Evolutionary conservation across 139 green algal species (phyloP).

Genomic region (Micractinium conductrix): DNA sequence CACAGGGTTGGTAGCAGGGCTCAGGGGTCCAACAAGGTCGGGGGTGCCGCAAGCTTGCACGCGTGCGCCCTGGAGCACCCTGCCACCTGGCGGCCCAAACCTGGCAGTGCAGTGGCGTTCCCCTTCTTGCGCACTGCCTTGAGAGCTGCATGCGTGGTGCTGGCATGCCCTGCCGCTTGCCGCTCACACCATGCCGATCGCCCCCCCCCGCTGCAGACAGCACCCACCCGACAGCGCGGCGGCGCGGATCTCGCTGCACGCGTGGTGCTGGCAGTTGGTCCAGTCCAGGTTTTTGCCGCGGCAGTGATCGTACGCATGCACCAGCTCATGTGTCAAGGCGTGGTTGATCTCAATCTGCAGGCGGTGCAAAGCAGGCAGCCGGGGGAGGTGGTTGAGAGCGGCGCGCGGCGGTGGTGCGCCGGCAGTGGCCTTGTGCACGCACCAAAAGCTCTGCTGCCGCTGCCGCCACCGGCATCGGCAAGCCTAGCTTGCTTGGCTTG

Average conservation of each 20-base stretch:
- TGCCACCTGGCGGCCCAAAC: too few species aligned
- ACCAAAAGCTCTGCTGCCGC: conserved; percentile 88
- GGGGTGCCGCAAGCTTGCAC: too few species aligned
- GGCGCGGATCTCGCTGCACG: conserved; percentile 91
- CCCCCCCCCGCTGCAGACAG: background rate
- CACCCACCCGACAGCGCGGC: conserved; percentile 44
- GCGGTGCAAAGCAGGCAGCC: too few species aligned
- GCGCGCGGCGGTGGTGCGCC: conserved; percentile 27
- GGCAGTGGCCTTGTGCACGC: conserved; percentile 94
- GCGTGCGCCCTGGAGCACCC: too few species aligned
- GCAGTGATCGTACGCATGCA: conserved; percentile 98
- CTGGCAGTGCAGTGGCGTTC: too few species aligned
- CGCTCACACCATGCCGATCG: background rate
- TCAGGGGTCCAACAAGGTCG: too few species aligned
- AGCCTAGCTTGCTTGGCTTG: too few species aligned
- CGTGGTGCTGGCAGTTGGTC: conserved; percentile 90
- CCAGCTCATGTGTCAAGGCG: conserved; percentile 89
- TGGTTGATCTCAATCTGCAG: conserved; percentile 79
- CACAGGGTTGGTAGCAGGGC: too few species aligned
- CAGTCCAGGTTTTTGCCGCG: conserved; percentile 86
- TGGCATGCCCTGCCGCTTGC: too few species aligned
- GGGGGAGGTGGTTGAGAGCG: background rate
- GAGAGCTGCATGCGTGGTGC: too few species aligned
- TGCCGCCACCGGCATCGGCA: too few species aligned
- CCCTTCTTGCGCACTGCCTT: too few species aligned